phyloP scores from a whole-genome alignment of 768 basidiomycete genomes.

The Hypholoma sublateritium region DNA sequence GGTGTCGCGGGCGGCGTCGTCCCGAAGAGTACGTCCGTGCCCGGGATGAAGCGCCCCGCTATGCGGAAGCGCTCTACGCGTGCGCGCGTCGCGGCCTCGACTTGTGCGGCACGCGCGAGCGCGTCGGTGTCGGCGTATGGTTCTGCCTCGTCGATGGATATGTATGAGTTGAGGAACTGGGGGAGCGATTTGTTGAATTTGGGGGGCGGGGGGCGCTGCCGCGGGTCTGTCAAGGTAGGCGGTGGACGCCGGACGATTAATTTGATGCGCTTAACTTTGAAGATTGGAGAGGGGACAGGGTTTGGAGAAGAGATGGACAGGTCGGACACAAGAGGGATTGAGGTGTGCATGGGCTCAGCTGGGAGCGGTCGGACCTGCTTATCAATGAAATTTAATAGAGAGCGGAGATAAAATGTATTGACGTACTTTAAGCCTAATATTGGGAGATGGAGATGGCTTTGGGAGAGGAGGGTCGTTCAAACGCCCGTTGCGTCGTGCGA shows the following conservation, averaged over 20 bases:
- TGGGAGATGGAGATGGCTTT: not conserved
- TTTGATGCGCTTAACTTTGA: constrained; percentile 57
- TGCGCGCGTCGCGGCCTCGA: constrained; percentile 35
- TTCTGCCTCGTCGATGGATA: constrained; percentile 39
- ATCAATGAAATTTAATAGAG: too few relatives aligned
- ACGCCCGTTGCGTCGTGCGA: not conserved
- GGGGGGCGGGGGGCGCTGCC: constrained; percentile 59
- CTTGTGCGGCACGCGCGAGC: constrained; percentile 19
- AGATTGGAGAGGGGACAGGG: not conserved
- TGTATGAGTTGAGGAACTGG: constrained; percentile 63
- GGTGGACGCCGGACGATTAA: constrained; percentile 67
- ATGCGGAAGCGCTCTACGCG: constrained; percentile 32
- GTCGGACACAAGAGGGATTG: too few relatives aligned
- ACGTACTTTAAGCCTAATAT: not conserved
- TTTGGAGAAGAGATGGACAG: not conserved
- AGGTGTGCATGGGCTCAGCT: too few relatives aligned
- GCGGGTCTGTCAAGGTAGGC: constrained; percentile 61
- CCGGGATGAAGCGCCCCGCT: constrained; percentile 40
- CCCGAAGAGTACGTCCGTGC: constrained; percentile 33
- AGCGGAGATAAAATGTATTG: too few relatives aligned
- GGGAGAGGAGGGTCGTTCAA: not conserved
- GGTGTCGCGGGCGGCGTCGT: constrained; percentile 22
- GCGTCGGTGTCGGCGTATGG: constrained; percentile 38
- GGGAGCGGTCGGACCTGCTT: too few relatives aligned
- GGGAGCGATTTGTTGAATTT: constrained; percentile 54